These are phyloP conservation scores for Boletales sp. DNA, from an alignment of 768 basidiomycete species.

Conservation along the genomic window DNA sequence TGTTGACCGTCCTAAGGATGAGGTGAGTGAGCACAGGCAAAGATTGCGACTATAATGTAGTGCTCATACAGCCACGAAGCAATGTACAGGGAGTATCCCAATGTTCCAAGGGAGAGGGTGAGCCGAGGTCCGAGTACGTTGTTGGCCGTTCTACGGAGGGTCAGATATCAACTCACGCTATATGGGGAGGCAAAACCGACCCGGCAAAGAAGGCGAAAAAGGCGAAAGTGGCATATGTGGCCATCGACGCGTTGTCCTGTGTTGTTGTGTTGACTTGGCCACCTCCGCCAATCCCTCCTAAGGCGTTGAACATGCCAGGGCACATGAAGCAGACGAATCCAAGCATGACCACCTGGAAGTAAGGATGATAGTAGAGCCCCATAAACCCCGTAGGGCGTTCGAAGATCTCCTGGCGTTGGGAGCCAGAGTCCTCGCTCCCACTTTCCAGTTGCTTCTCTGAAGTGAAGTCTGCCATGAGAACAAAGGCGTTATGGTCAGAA, in stretches of 20 bases:
- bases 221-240: constrained; percentile 65
- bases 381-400: constrained; percentile 49
- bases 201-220: constrained; percentile 66
- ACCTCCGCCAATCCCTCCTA: constrained; percentile 76
- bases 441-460: constrained; percentile 21
- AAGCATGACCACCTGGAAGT: constrained; percentile 47
- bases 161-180: background rate
- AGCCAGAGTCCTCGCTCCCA: constrained; percentile 28
- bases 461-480: constrained; percentile 14
- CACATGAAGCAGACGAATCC: constrained; percentile 65
- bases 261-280: constrained; percentile 67
- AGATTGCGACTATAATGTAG: background rate
- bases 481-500: background rate
- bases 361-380: constrained; percentile 56
- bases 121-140: constrained; percentile 75
- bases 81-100: constrained; percentile 75
- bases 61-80: constrained; percentile 62
- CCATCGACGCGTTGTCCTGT: constrained; percentile 65
- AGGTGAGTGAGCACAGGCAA: background rate
- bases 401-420: constrained; percentile 31
- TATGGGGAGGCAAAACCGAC: constrained; percentile 33
- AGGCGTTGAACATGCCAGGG: constrained; percentile 72
- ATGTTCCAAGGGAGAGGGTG: constrained; percentile 70
- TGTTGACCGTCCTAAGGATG: constrained; percentile 58
- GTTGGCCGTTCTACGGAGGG: constrained; percentile 57